Evolutionary conservation across 192 early-diverging fungal species (phyloP).

Genomic region (Thamnidium elegans): DNA sequence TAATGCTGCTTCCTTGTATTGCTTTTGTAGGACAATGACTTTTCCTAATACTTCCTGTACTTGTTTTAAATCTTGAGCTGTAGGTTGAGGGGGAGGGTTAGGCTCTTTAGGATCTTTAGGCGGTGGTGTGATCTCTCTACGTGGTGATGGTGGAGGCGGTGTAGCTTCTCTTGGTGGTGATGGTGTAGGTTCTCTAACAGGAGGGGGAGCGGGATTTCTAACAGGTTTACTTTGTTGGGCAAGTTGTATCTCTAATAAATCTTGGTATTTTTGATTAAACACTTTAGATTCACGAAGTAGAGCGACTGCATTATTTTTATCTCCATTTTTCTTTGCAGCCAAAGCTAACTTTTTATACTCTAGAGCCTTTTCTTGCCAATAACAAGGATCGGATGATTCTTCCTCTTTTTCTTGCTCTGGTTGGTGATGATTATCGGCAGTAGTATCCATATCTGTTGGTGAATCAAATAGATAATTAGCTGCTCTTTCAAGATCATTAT

Average conservation of each 20-base stretch:
- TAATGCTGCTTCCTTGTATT: slow-evolving; percentile 62
- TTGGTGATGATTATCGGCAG: not conserved
- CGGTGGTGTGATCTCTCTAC: not conserved
- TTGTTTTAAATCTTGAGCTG: not conserved
- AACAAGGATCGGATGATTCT: not conserved
- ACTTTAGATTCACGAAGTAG: slow-evolving; percentile 28
- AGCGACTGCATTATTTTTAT: slow-evolving; percentile 27
- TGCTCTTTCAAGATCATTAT: slow-evolving; percentile 70
- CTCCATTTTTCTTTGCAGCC: slow-evolving; percentile 25
- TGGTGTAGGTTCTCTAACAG: slow-evolving; percentile 7
- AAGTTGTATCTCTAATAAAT: not conserved
- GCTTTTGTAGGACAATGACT: slow-evolving; percentile 37
- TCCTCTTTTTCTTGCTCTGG: not conserved
- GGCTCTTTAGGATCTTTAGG: slow-evolving; percentile 1
- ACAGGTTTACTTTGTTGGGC: too few species aligned
- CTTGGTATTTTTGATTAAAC: slow-evolving; percentile 19
- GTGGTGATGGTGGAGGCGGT: not conserved
- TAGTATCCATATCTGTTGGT: not conserved
- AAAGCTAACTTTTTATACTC: slow-evolving; percentile 31
- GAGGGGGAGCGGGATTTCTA: too few species aligned
- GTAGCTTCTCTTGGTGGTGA: not conserved
- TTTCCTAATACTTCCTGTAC: slow-evolving; percentile 18
- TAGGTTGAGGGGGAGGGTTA: slow-evolving; percentile 17
- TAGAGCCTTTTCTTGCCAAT: slow-evolving; percentile 11
- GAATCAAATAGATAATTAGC: slow-evolving; percentile 72